phyloP scores from a whole-genome alignment of 805 yeast species.

The Ogataea nakhonphanomensis region DNA sequence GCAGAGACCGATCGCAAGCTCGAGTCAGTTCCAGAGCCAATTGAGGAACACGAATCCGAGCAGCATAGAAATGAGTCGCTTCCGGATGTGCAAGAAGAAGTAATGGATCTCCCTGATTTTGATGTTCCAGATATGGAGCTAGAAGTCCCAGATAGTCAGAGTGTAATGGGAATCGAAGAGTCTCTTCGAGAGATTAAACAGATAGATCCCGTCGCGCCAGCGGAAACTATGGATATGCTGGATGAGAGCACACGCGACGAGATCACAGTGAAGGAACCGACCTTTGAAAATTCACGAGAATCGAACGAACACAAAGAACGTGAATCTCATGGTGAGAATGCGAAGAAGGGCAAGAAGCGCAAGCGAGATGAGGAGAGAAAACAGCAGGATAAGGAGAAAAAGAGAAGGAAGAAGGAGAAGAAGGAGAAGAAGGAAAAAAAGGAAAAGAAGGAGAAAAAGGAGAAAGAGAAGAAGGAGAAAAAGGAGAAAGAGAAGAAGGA shows the following conservation, averaged over 20 bases:
- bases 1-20: conserved; percentile 1
- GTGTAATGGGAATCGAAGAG: conserved; percentile 1
- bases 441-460: conserved; percentile 8
- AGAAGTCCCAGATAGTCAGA: conserved; percentile 2
- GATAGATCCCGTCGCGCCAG: not conserved
- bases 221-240: conserved; percentile 2
- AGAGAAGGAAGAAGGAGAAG: conserved; percentile 1
- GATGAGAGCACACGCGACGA: conserved; percentile 10
- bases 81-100: not conserved
- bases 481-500: conserved; percentile 24
- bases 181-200: conserved; percentile 1
- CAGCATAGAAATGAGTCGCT: not conserved
- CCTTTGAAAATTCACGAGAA: conserved; percentile 13
- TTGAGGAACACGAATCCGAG: not conserved
- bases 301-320: not conserved
- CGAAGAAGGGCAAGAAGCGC: conserved; percentile 6
- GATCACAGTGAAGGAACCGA: conserved; percentile 13
- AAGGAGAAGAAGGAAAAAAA: conserved; percentile 27
- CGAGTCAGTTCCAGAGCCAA: not conserved
- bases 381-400: not conserved
- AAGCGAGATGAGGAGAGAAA: conserved; percentile 1
- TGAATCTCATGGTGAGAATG: too few species aligned
- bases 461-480: conserved; percentile 1
- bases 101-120: not conserved
- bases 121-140: not conserved